phyloP scores from a whole-genome alignment of 2,329 filamentous ascomycete genomes.

The Hyphodiscus sp. region DNA sequence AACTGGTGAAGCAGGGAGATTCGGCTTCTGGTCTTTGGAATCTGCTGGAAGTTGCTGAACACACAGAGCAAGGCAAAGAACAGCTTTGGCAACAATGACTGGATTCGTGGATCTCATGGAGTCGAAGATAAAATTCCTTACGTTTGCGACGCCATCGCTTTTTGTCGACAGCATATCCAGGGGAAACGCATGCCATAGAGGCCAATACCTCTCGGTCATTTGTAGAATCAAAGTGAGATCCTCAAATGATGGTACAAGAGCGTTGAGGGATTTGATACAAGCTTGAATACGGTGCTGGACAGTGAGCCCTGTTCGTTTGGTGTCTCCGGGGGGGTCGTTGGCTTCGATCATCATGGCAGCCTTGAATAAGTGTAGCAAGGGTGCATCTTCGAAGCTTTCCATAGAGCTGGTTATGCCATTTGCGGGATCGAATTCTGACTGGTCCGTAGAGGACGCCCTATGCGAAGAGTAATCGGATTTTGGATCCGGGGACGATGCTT shows the following conservation, averaged over 20 bases:
- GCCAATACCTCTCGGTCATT: conserved; percentile 22
- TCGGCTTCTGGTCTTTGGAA: conserved; percentile 32
- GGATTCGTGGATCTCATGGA: conserved; percentile 31
- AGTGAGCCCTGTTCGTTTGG: not conserved
- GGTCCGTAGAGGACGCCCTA: not conserved
- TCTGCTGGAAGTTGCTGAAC: conserved; percentile 35
- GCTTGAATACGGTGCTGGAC: not conserved
- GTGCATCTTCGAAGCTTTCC: conserved; percentile 11
- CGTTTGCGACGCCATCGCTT: not conserved
- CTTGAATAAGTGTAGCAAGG: conserved; percentile 15
- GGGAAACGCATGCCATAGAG: conserved; percentile 20
- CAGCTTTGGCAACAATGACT: conserved; percentile 34
- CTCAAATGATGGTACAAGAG: conserved; percentile 6
- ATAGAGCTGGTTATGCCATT: not conserved
- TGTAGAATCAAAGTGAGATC: conserved; percentile 19
- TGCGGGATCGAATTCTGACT: not conserved
- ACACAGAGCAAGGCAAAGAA: conserved; percentile 39
- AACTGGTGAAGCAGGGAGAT: conserved; percentile 34
- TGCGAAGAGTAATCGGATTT: not conserved
- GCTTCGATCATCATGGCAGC: conserved; percentile 14
- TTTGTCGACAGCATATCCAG: not conserved
- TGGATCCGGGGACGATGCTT: not conserved
- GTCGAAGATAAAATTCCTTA: conserved; percentile 33
- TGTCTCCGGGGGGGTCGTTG: conserved; percentile 4
- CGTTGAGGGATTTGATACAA: conserved; percentile 3